phyloP scores from a whole-genome alignment of 2,329 filamentous ascomycete genomes.

The Zymoseptoria tritici region DNA sequence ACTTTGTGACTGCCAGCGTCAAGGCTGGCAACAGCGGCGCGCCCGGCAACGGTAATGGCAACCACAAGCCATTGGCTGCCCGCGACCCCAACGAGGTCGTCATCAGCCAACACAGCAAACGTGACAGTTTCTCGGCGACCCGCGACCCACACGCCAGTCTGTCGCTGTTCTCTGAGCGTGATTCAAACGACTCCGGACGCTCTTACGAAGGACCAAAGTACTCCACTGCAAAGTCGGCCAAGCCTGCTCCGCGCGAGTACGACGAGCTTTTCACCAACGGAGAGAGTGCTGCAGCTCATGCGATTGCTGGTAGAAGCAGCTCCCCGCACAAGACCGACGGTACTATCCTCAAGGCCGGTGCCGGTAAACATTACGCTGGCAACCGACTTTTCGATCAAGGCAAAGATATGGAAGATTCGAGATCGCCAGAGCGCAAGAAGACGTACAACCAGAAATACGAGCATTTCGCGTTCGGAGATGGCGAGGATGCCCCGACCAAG shows the following conservation, averaged over 20 bases:
- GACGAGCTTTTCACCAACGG: slow-evolving; percentile 60
- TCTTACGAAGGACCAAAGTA: slow-evolving; percentile 43
- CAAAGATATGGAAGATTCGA: slow-evolving; percentile 35
- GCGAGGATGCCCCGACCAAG: slow-evolving; percentile 37
- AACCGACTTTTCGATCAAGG: slow-evolving; percentile 52
- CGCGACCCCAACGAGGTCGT: slow-evolving; percentile 21
- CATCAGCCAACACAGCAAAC: slow-evolving; percentile 22
- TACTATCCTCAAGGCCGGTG: slow-evolving; percentile 41
- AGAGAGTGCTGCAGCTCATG: slow-evolving; percentile 32
- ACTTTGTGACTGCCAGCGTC: slow-evolving; percentile 42
- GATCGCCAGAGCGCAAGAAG: slow-evolving; percentile 42
- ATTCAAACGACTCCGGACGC: slow-evolving; percentile 50
- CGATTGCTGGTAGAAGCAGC: slow-evolving; percentile 17
- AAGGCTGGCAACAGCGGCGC: slow-evolving; percentile 22
- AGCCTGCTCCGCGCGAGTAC: slow-evolving; percentile 58
- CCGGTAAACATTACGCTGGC: slow-evolving; percentile 44
- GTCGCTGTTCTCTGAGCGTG: slow-evolving; percentile 64
- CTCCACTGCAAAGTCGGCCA: slow-evolving; percentile 61
- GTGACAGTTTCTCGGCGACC: slow-evolving; percentile 28
- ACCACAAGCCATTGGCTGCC: slow-evolving; percentile 7
- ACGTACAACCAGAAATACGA: slow-evolving; percentile 72
- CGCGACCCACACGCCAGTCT: slow-evolving; percentile 57
- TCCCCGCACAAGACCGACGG: slow-evolving; percentile 30
- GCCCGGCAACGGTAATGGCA: slow-evolving; percentile 14
- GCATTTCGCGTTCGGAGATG: slow-evolving; percentile 77